Percentiles rank a stretch among this genome's conserved stretches.
Conservation (phyloP, 352 stramenopile genomes). For the Phytophthora crassamura region DNA sequence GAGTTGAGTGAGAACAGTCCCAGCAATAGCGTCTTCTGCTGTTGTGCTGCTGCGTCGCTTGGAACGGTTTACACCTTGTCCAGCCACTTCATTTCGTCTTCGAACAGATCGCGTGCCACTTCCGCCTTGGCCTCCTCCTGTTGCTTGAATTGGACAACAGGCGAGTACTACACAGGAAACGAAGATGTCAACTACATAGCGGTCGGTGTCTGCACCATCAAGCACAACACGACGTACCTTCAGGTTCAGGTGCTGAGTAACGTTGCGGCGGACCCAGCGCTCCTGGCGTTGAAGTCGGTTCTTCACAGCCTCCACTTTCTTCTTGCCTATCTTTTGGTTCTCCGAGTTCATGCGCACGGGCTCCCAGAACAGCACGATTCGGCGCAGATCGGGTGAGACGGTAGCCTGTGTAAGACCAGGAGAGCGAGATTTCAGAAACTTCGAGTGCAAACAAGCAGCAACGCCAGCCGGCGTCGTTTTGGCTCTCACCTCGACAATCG, state of each 20-base stretch:
- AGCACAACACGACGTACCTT: constrained; percentile 52
- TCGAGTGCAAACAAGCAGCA: neutral
- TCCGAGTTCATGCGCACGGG: constrained; percentile 69
- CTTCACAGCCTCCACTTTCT: constrained; percentile 69
- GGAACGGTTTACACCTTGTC: constrained; percentile 41
- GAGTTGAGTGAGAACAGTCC: constrained; percentile 33
- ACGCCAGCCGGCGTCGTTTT: neutral
- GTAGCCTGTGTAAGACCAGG: constrained; percentile 53
- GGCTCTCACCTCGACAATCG: constrained; percentile 65
- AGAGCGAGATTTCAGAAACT: too few species aligned
- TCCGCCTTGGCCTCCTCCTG: constrained; percentile 70
- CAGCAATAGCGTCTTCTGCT: constrained; percentile 24
- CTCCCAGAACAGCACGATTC: constrained; percentile 79
- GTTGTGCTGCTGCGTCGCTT: constrained; percentile 16
- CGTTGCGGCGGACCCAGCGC: constrained; percentile 70
- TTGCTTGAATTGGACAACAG: constrained; percentile 81
- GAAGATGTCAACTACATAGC: constrained; percentile 1
- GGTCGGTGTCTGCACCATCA: neutral
- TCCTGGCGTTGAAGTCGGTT: constrained; percentile 69
- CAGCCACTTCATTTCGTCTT: constrained; percentile 83
- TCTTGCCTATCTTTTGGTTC: constrained; percentile 80
- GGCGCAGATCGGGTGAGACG: constrained; percentile 69
- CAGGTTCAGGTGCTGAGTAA: constrained; percentile 80
- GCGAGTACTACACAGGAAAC: constrained; percentile 64
- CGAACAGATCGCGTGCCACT: constrained; percentile 65